phyloP scores from a whole-genome alignment of 176 grass and related monocot species.

The Zoysia pacifica region DNA sequence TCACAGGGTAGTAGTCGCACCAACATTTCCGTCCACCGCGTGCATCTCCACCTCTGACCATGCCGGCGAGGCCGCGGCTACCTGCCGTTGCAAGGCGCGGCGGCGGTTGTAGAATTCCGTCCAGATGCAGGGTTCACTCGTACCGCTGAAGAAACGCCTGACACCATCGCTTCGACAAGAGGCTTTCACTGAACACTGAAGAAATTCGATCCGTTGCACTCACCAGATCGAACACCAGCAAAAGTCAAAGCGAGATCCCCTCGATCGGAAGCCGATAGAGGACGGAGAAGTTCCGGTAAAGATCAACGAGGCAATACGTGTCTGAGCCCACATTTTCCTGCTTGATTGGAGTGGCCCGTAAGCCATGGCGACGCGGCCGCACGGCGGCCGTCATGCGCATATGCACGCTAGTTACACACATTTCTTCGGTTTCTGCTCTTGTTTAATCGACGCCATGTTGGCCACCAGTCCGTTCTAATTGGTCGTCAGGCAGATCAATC shows the following conservation, averaged over 20 bases:
- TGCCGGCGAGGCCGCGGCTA: too few species aligned
- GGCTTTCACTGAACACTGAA: not conserved
- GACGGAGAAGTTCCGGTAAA: not conserved
- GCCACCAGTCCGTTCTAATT: not conserved
- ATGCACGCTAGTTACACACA: not conserved
- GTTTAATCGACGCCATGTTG: not conserved
- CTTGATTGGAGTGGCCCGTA: conserved; percentile 18
- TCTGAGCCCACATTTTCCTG: conserved; percentile 5
- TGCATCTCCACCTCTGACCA: too few species aligned
- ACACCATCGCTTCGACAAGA: not conserved
- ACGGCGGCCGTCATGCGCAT: not conserved
- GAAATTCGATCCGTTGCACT: not conserved
- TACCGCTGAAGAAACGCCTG: not conserved
- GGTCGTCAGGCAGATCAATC: not conserved
- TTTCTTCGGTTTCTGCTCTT: not conserved
- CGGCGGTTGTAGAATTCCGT: not conserved
- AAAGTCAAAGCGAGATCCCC: not conserved
- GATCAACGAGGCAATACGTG: not conserved
- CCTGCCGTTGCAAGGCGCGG: not conserved
- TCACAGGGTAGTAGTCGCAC: too few species aligned
- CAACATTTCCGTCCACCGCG: too few species aligned
- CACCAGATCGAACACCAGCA: not conserved
- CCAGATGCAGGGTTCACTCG: conserved; percentile 22
- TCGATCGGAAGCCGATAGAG: too few species aligned
- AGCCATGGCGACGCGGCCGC: conserved; percentile 25